Percentiles rank a stretch among this genome's conserved stretches.
Conservation (phyloP, 2,329 filamentous ascomycete genomes). For the Davidsoniella eucalypti region DNA sequence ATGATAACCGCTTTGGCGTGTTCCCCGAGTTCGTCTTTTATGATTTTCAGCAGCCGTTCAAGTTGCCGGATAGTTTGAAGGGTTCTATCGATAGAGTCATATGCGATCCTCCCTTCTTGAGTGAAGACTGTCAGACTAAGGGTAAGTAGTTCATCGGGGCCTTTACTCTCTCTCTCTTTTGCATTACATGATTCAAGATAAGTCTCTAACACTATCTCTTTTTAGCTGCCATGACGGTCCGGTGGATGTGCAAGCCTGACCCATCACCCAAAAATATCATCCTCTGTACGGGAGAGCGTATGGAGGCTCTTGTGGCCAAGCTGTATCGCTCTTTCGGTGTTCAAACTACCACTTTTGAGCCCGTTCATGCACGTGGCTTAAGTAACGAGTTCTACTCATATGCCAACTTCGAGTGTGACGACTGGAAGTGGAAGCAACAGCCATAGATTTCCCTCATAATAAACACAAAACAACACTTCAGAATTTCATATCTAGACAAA, state of each 20-base stretch:
- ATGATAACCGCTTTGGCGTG: conserved; percentile 55
- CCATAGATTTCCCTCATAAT: conserved; percentile 6
- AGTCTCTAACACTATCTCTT: neutral
- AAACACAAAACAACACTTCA: conserved; percentile 1
- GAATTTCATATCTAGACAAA: neutral
- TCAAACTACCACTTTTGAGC: conserved; percentile 49
- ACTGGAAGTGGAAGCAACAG: conserved; percentile 28
- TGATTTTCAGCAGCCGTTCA: conserved; percentile 53
- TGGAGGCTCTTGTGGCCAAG: conserved; percentile 46
- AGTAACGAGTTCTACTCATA: conserved; percentile 74
- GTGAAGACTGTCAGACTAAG: conserved; percentile 67
- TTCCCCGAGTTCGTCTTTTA: conserved; percentile 62
- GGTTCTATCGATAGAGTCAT: conserved; percentile 52
- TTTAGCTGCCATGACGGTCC: conserved; percentile 54
- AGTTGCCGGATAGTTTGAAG: conserved; percentile 47
- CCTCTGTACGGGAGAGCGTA: conserved; percentile 62
- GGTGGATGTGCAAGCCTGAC: conserved; percentile 46
- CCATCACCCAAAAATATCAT: conserved; percentile 31
- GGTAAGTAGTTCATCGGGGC: conserved; percentile 24
- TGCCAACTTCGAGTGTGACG: conserved; percentile 53
- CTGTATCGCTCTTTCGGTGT: conserved; percentile 51
- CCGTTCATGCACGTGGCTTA: conserved; percentile 52
- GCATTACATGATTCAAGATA: neutral
- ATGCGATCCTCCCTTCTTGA: conserved; percentile 65
- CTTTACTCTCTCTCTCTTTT: too few species aligned